These are phyloP conservation scores for Elsinoe fawcettii DNA, from an alignment of 2,329 filamentous ascomycete genomes.

Conservation along the genomic window DNA sequence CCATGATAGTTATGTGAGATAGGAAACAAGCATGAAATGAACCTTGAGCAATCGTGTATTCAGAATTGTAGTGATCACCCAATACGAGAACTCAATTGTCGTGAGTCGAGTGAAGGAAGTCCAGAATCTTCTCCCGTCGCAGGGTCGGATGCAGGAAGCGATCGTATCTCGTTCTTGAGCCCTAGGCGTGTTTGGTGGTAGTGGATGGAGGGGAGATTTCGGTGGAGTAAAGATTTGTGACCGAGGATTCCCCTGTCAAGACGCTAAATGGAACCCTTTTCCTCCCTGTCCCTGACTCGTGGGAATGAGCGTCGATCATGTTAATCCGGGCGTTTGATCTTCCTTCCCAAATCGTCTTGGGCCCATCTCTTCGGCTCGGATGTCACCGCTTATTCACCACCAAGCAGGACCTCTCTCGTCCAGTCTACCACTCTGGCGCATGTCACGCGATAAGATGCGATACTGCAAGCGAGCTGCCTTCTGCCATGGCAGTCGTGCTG, in stretches of 20 bases:
- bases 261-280: neutral
- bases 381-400: neutral
- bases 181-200: no score
- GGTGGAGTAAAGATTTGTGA: no score
- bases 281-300: neutral
- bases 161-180: no score
- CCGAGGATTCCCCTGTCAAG: neutral
- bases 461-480: neutral
- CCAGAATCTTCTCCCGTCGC: neutral
- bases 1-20: neutral
- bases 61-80: neutral
- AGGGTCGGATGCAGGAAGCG: no score
- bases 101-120: neutral
- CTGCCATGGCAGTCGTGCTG: neutral
- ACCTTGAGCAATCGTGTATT: neutral
- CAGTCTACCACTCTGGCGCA: neutral
- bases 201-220: no score
- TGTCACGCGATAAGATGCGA: constrained; percentile 5
- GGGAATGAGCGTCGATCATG: constrained; percentile 10
- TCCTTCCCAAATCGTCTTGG: neutral
- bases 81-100: neutral
- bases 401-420: neutral
- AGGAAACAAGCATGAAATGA: neutral
- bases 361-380: neutral
- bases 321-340: constrained; percentile 4